Base-by-base conservation (phyloP, 345 rosid genomes). In the Euphorbia tirucalli region DNA sequence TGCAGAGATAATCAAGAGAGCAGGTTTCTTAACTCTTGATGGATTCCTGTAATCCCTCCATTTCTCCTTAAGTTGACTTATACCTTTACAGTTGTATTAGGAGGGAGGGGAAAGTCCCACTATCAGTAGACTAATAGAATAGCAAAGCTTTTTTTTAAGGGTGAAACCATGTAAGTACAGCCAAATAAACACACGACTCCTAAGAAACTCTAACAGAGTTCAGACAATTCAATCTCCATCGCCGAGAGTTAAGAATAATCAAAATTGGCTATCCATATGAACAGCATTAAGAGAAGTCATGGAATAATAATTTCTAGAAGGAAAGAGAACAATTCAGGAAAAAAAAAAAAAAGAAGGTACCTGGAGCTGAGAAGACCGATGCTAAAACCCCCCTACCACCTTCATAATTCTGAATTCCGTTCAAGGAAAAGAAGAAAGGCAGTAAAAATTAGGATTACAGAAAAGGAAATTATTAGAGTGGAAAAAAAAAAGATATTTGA, bases 1-100 rank as follows among this genome's bases (percentile, higher is more conserved):
- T 2, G 87, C 85, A 22, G 99, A 95, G 65, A 92, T 48, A 74
- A 92, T 86, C 77, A 95, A 69, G 11, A 91, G 88, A 16, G 73
- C 66, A 4, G 74, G 84, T 65, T 74, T 87, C 75, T 74, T 87
- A 63, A 21, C 32, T 69, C 72, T 84, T 61, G 79, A 82, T 1
- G 81, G 88, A 65, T 69, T 65, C 82, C 81, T 82, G 44, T 82
- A 80, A 48, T 74, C 84, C 48, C 73, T 75, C 97, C 90, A 91
- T 77, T 77, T 93, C 71, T 82, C 86, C 82, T 82, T 93, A 66
- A 91, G 74, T 73, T 78, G 90, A 76, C 83, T 83, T 41, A 90
- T 73, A 79, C 92, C 97, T 91, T 71, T 61, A 13, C 1, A 66
- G 19, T 43, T 55, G 54, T 59, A 86, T 7, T 54, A 78, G 32